Base-by-base conservation (phyloP, 805 yeast genomes). In the Starmerella davenportii region DNA sequence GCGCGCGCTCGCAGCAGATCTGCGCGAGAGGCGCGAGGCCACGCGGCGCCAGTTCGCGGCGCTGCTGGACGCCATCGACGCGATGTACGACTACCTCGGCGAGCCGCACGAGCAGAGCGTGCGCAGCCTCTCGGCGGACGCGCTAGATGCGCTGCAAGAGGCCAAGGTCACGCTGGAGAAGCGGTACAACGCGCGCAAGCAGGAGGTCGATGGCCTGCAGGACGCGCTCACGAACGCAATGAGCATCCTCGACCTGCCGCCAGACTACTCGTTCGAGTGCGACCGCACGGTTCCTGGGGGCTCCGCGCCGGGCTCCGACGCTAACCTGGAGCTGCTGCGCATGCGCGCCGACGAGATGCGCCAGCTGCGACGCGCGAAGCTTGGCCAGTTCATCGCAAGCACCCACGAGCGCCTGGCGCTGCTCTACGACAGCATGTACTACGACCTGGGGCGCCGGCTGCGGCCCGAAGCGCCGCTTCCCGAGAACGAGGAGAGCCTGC, bases 371-470 rank as follows among this genome's bases (percentile, higher is more conserved):
- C 16, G 39, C 5, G 20, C 35, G 30, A 35, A 25, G 15, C 24
- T 38, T 4, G 34, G 21, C 7, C 20, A 28, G 20, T 19, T 41
- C 4, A 34, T 43, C 4, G 33, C 3, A 3, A 25, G 19, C 17
- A 18, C 35, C 11, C 31, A 27, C 4, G 19, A 4, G 1, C 30
- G 33, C 11, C 16, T 42, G n/a, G 23, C 15, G 20, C 24, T 27
- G 11, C 29, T 42, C 16, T 42, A 44, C 44, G 35, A 34, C 15
- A 31, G 15, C 31, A 25, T 42, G 14, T 33, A 25, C 13, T 18
- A 39, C 1, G 45, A 43, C 21, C 18, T 9, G 3, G 14, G 29
- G 17, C 30, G 27, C 4, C 35, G 43, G 5, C 9, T 2, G 4
- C 4, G 16, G 3, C 21, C 18, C 20, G 7, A 5, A 7, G 15